Conservation (phyloP, 768 basidiomycete genomes). For the Mycena galopus region DNA sequence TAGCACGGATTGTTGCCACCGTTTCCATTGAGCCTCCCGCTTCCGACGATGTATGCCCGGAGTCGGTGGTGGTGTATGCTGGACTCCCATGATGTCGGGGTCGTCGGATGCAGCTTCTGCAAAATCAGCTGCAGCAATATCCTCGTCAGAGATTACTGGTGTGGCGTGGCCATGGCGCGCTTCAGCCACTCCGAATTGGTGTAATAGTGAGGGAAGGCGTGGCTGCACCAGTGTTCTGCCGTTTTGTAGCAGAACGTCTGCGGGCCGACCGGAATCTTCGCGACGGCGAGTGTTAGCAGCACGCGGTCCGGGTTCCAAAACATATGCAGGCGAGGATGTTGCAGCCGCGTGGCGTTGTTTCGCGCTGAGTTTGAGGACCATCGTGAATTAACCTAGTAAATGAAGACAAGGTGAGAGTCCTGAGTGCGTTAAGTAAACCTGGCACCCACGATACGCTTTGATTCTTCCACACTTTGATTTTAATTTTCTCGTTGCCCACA, state of each 20-base stretch:
- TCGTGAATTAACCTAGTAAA: too few relatives aligned
- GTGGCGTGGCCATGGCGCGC: neutral
- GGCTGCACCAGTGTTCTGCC: neutral
- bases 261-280: too few relatives aligned
- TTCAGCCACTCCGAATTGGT: neutral
- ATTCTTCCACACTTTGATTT: too few relatives aligned
- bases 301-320: too few relatives aligned
- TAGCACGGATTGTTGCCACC: neutral
- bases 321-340: too few relatives aligned
- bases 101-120: neutral
- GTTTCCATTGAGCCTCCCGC: neutral
- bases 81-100: neutral
- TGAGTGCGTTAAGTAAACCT: too few relatives aligned
- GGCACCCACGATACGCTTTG: too few relatives aligned
- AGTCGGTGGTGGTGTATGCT: neutral
- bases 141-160: neutral
- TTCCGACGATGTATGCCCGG: neutral
- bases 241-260: neutral
- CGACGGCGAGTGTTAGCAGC: too few relatives aligned
- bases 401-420: too few relatives aligned
- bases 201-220: neutral
- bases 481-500: too few relatives aligned
- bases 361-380: too few relatives aligned
- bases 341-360: too few relatives aligned
- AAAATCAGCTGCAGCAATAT: neutral